Base-by-base conservation (phyloP, 2,329 filamentous ascomycete species). In the Aspergillaceae sp. region DNA sequence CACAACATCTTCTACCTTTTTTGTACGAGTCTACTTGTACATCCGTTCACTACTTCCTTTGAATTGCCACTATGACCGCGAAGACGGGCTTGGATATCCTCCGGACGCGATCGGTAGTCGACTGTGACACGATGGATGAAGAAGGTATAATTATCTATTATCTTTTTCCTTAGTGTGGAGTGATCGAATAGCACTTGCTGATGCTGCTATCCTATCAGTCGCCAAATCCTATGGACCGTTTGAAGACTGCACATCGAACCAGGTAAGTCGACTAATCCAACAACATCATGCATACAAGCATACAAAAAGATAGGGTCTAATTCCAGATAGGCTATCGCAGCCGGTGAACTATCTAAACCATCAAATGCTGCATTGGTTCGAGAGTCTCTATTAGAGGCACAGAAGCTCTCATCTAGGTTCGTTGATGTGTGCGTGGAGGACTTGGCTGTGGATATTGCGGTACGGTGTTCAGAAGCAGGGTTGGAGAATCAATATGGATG, bases 361-460 rank as follows among this genome's bases (percentile, higher is more conserved):
- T 47, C 69, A 7, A 65, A 76, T 46, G 52, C 56, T 4, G 47
- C 45, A 10, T 29, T 64, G 7, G 42, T 62, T 29, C 30, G 40
- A 4, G 44, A 47, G 2, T 57, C 62, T 6, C 35, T 56, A 11
- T 30, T 41, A 35, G 51, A 61, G 38, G 57, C 63, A 6, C 52
- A 60, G 3, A 50, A 66, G 3, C 66, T 79, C 26, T 56, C 68
- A 65, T 40, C 51, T 3, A 55, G 60, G 10, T 72, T 67, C 50
- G 49, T 58, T 0, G 66, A 61, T 27, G 55, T 73, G 5, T 54
- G 63, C 0, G 49, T 65, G 4, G 66, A 70, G 7, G 74, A 79
- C 48, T 62, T 83, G 26, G 75, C 76, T 2, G 73, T 78, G 3
- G 78, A 83, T 47, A 69, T 79, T 49, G 72, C 76, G 3, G 36